A percentile compares a stretch with the other conserved stretches of the same genome.
phyloP scores from a whole-genome alignment of 129 eudicot species.

The Chrysanthemum makinoi region DNA sequence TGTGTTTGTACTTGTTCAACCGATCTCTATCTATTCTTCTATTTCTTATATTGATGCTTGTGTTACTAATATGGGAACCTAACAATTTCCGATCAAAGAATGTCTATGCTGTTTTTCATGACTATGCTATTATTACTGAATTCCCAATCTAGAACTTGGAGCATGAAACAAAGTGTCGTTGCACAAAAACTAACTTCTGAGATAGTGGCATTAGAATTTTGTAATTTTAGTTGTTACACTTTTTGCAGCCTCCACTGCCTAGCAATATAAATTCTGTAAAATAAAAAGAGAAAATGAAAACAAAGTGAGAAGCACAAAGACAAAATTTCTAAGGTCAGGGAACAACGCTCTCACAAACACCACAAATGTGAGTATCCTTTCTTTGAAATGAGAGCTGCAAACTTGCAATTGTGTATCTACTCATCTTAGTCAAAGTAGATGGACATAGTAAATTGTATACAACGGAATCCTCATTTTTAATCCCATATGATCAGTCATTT shows the following conservation, averaged over 20 bases:
- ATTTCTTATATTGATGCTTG: no score
- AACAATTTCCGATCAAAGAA: constrained; percentile 19
- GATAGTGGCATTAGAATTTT: constrained; percentile 53
- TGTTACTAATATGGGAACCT: no score
- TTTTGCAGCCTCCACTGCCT: constrained; percentile 69
- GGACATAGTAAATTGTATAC: no score
- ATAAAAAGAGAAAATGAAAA: constrained; percentile 13
- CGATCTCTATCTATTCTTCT: no score
- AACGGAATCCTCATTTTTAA: no score
- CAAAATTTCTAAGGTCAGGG: not conserved
- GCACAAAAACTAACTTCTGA: constrained; percentile 88
- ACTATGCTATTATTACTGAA: constrained; percentile 49
- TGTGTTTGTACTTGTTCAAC: no score
- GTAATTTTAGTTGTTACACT: constrained; percentile 61
- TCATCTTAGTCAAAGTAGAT: no score
- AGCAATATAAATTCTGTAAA: constrained; percentile 68
- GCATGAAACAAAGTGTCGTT: constrained; percentile 79
- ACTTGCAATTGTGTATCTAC: no score
- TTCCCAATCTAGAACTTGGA: constrained; percentile 88
- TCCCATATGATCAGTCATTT: no score
- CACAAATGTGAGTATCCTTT: no score
- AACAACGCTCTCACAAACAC: no score
- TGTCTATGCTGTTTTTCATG: constrained; percentile 55
- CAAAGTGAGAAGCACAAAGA: constrained; percentile 17
- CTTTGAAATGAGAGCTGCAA: no score